Evolutionary conservation across 108 stramenopile species (phyloP).

Genomic region (Nitzschia sp.): DNA sequence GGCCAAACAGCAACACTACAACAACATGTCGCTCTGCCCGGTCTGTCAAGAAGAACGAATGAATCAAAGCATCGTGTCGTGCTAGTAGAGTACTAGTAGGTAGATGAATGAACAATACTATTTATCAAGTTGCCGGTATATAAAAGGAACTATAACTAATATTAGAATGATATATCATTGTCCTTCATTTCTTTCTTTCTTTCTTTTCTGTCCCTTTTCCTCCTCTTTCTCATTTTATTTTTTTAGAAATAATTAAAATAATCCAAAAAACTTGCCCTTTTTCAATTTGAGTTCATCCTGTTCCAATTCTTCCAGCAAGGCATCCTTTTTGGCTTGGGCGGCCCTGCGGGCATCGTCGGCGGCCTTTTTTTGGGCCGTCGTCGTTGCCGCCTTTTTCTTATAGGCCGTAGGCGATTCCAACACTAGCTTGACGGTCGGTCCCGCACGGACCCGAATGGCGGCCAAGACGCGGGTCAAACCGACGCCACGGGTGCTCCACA

Average conservation of each 20-base stretch:
- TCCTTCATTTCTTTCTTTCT: no score
- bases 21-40: no score
- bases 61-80: no score
- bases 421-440: constrained; percentile 82
- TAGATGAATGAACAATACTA: no score
- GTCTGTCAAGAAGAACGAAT: background rate
- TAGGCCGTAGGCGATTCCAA: constrained; percentile 62
- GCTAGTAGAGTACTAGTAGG: no score
- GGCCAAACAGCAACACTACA: background rate
- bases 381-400: constrained; percentile 60
- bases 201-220: background rate
- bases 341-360: constrained; percentile 66
- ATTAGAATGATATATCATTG: no score
- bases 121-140: no score
- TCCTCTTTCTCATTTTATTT: background rate
- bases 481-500: constrained; percentile 87
- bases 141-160: no score
- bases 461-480: constrained; percentile 88
- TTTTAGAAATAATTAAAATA: no score
- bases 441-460: constrained; percentile 87
- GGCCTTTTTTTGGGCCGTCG: constrained; percentile 66
- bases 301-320: constrained; percentile 69
- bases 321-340: constrained; percentile 84
- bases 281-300: constrained; percentile 79
- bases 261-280: constrained; percentile 86